Evolutionary conservation across 177 flowering plant genomes (phyloP).

Genomic region (Vitis hybrid): DNA sequence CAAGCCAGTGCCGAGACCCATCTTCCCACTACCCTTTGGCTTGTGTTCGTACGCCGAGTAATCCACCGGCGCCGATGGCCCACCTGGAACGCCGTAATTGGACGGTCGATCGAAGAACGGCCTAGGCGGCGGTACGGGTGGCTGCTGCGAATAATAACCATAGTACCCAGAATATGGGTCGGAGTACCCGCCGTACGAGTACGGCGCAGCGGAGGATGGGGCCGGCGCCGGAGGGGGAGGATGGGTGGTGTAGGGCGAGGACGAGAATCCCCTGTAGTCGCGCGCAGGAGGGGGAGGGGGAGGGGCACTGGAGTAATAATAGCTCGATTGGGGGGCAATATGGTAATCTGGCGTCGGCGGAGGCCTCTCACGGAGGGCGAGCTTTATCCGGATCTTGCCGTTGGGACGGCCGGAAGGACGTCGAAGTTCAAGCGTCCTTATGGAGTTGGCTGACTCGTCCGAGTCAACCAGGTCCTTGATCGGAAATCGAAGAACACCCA

Average conservation of each 20-base stretch:
- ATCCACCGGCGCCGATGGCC: conserved; percentile 17
- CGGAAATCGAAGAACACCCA: conserved; percentile 55
- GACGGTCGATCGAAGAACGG: conserved; percentile 6
- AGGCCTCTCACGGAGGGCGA: conserved; percentile 48
- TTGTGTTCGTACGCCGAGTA: conserved; percentile 6
- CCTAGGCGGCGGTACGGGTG: conserved; percentile 13
- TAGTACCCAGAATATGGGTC: not conserved
- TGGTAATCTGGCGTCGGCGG: conserved; percentile 42
- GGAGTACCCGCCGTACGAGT: not conserved
- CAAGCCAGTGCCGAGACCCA: no score
- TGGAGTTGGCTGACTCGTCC: conserved; percentile 19
- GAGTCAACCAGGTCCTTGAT: conserved; percentile 38
- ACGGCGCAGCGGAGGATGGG: no score
- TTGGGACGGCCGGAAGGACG: conserved; percentile 95
- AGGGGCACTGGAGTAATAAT: conserved; percentile 9
- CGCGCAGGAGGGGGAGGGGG: not conserved
- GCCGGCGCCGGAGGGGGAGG: no score
- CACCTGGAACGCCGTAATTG: conserved; percentile 14
- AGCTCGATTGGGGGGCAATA: conserved; percentile 34
- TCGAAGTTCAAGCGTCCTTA: conserved; percentile 43
- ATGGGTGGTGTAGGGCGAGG: no score
- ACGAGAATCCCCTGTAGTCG: no score
- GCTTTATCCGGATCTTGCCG: conserved; percentile 68
- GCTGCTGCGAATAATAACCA: conserved; percentile 8
- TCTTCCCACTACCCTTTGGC: conserved; percentile 6